Percentiles rank a stretch among this genome's conserved stretches.
Conservation (phyloP, 2,329 filamentous ascomycete genomes). For the Remersonia thermophila region DNA sequence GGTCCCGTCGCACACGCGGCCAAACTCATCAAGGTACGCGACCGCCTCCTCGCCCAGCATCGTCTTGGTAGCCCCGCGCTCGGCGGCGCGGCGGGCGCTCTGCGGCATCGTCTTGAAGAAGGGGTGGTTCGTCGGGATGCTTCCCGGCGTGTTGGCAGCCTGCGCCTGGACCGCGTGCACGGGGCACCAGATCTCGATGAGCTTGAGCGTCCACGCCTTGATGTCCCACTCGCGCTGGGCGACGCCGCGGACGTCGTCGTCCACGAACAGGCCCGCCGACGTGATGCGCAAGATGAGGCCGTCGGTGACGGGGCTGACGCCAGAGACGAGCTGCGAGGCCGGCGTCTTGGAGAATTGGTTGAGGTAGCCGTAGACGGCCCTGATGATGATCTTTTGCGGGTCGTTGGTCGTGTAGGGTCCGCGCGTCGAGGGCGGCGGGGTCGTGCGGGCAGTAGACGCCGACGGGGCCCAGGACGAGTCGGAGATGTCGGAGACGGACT, state of each 20-base stretch:
- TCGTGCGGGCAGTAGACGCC: constrained; percentile 70
- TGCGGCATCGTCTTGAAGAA: constrained; percentile 36
- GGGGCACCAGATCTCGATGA: constrained; percentile 77
- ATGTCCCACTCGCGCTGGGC: constrained; percentile 98
- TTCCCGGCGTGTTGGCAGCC: constrained; percentile 27
- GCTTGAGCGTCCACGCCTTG: constrained; percentile 93
- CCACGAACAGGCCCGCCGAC: constrained; percentile 90
- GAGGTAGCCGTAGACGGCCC: constrained; percentile 84
- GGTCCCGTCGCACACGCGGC: constrained; percentile 46
- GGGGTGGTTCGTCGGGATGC: constrained; percentile 28
- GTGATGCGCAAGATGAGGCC: constrained; percentile 85
- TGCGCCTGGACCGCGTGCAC: constrained; percentile 43
- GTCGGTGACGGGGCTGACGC: constrained; percentile 76
- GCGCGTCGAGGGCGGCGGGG: constrained; percentile 66
- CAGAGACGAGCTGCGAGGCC: constrained; percentile 76
- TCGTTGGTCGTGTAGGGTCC: constrained; percentile 77
- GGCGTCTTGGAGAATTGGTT: constrained; percentile 82
- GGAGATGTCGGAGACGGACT: constrained; percentile 61
- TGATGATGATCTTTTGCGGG: constrained; percentile 91
- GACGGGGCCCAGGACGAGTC: constrained; percentile 81
- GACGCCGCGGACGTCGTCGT: constrained; percentile 83
- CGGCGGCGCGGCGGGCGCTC: constrained; percentile 31
- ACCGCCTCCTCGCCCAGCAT: constrained; percentile 55
- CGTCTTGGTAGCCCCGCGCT: constrained; percentile 37
- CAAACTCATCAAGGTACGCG: constrained; percentile 48